Base-by-base conservation (phyloP, 345 rosid species). In the Eucalyptus coolabah region DNA sequence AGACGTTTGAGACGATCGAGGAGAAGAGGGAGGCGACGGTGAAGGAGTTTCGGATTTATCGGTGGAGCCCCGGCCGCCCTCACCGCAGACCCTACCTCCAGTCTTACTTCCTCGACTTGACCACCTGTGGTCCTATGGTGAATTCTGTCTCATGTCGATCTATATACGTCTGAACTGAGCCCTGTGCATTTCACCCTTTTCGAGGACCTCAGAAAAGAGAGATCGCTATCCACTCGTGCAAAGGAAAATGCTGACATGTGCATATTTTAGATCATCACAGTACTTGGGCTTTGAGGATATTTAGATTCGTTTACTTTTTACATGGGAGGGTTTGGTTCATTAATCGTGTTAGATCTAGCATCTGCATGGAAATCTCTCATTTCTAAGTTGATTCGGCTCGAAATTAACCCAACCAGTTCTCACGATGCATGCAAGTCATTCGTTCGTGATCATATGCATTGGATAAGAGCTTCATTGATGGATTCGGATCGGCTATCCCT, bases 21-120 rank as follows among this genome's bases (percentile, higher is more conserved):
- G 37, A 60, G 24, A 90, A 67, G 72, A 51, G 86, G 67, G 88
- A 89, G 44, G 92, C 89, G 89, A 77, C 92, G 87, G 89, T 60
- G 14, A 96, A 94, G 63, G 98, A 96, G 94, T 96, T 97, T 89
- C 95, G 86, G 89, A 94, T 95, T 32, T 95, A 94, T 26, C 88
- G 97, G 91, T 95, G 95, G 95, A 94, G 86, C 89, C 95, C 97
- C 88, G 94, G 94, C 40, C 87, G 88, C 87, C 96, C 94, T 59
- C 89, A 90, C 90, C 86, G 42, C 50, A 97, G 92, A 88, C 97
- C 97, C 15, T 94, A 83, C 89, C 96, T 96, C 65, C 96, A 95
- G 47, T 94, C 97, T 80, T 95, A 86, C 91, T 89, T 85, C 23
- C 87, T 97, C 2, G 93, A 97, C 89, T 94, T 96, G 88, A 92